Conservation (phyloP, 768 basidiomycete species). For the Pleurotus pulmonarius region DNA sequence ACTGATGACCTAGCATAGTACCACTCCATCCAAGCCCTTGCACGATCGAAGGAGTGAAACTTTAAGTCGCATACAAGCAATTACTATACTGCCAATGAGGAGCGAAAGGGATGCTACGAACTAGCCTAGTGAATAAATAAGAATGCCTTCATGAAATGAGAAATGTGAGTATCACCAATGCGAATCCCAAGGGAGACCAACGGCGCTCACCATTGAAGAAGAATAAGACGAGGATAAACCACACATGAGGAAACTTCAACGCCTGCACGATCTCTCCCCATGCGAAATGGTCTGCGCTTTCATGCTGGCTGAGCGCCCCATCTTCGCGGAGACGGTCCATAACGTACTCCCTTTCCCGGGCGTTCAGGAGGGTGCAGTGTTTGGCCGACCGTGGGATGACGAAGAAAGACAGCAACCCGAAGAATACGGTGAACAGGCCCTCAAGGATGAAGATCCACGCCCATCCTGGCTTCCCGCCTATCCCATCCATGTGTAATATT, state of each 20-base stretch:
- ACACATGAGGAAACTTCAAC: slow-evolving; percentile 31
- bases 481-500: slow-evolving; percentile 46
- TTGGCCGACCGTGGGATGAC: slow-evolving; percentile 36
- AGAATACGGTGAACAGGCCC: slow-evolving; percentile 42
- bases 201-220: slow-evolving; percentile 27
- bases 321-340: slow-evolving; percentile 35
- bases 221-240: slow-evolving; percentile 24
- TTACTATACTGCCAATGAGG: slow-evolving; percentile 14
- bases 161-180: too few species aligned
- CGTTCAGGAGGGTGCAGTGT: slow-evolving; percentile 31
- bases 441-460: slow-evolving; percentile 55
- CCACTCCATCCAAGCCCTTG: slow-evolving; percentile 41
- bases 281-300: slow-evolving; percentile 24
- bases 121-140: slow-evolving; percentile 15
- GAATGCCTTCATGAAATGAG: neutral
- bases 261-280: slow-evolving; percentile 32
- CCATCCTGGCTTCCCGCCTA: slow-evolving; percentile 48
- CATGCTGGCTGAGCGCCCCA: slow-evolving; percentile 18
- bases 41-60: slow-evolving; percentile 61
- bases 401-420: slow-evolving; percentile 39
- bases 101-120: slow-evolving; percentile 8
- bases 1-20: too few species aligned
- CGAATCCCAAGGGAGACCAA: neutral
- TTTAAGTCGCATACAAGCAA: slow-evolving; percentile 12
- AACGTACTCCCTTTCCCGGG: slow-evolving; percentile 30